Evolutionary conservation across 1,139 yeast genomes (phyloP), one percentile per base, ranked within the genome.

Genomic region (Yamadazyma atlantica): DNA sequence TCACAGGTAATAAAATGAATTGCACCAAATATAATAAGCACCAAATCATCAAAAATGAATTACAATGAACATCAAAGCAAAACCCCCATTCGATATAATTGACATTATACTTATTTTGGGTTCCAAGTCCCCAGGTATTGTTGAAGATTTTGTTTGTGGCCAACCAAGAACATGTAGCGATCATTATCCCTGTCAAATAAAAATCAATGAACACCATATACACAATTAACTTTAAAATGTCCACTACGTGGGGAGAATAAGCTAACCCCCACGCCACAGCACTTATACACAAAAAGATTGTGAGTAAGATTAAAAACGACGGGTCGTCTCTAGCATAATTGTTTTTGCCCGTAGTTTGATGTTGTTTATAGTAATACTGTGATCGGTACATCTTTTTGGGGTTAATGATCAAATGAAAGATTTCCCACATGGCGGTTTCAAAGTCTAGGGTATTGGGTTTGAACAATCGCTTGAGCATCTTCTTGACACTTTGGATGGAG

Each of bases 391-490:
- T 94, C 46, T 86, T 82, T 49, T 82, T 77, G 2, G 97, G 97
- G 33, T 83, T 78, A 29, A 80, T 66, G 17, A 89, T 69, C 39
- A 89, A 64, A 52, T 87, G 78, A 48, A 85, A 69, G 59, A 88
- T 82, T 57, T 89, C 97, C 96, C 96, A 89, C 44, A 82, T 74
- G 13, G 97, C 96, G 2, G 95, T 85, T 58, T 89, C 97, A 53
- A 88, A 86, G 62, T 89, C 96, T 37, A 89, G 69, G 0, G 95
- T 83, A 9, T 82, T 85, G 4, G 96, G 94, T 49, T 82, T 80
- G 50, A 85, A 69, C 33, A 87, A 46, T 32, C 77, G 53, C 38
- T 59, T 58, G 31, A 60, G 40, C 69, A 69, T 66, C 33, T 51
- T 56, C 42, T 55, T 55, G 15, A 58, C 27, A 31, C 48, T 49